phyloP scores from a whole-genome alignment of 306 rosid species.

The Cicer chorassanicum region DNA sequence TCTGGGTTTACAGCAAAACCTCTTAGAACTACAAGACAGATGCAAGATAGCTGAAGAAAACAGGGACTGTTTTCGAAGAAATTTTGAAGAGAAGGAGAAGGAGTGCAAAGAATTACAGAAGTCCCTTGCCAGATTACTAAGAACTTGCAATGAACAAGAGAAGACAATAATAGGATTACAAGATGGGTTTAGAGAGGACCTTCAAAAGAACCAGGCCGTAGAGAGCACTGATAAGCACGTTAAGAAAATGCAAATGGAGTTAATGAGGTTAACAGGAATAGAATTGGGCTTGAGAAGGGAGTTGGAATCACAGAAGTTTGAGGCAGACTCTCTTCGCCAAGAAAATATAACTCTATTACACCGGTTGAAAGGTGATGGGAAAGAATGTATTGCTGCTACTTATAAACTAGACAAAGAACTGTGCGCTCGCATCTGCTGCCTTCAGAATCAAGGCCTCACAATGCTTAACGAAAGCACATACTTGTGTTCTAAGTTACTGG shows the following conservation, averaged over 20 bases:
- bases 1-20: conserved; percentile 59
- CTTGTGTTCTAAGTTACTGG: conserved; percentile 68
- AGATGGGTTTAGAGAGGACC: conserved; percentile 61
- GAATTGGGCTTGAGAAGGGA: conserved; percentile 81
- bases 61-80: conserved; percentile 59
- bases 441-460: conserved; percentile 81
- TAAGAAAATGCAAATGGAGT: conserved; percentile 77
- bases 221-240: conserved; percentile 65
- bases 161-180: conserved; percentile 77
- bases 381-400: conserved; percentile 65
- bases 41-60: conserved; percentile 64
- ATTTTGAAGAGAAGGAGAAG: conserved; percentile 76
- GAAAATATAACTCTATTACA: conserved; percentile 76
- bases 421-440: conserved; percentile 66
- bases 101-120: conserved; percentile 85
- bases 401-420: conserved; percentile 80
- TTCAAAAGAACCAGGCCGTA: conserved; percentile 52
- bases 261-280: conserved; percentile 77
- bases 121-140: conserved; percentile 70
- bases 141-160: conserved; percentile 93
- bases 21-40: conserved; percentile 68
- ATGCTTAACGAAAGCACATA: conserved; percentile 77
- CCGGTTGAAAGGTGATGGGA: conserved; percentile 76
- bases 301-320: conserved; percentile 72
- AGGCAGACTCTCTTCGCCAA: conserved; percentile 88